Base-by-base conservation (phyloP, 2,329 filamentous ascomycete genomes). In the Pezicula radicicola region DNA sequence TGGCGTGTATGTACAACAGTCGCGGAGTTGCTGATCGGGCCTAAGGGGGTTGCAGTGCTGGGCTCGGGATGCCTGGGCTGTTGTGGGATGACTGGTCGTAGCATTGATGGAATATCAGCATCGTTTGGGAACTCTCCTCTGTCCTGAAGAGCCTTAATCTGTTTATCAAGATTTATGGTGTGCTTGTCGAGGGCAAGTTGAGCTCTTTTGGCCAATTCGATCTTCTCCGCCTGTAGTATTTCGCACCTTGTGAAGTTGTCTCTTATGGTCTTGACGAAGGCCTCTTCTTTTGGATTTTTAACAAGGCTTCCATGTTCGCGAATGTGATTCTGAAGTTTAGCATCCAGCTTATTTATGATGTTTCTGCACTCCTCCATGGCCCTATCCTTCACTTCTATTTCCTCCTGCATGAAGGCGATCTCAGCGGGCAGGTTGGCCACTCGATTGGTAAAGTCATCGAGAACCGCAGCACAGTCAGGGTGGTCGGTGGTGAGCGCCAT, bases 341-440 rank as follows among this genome's bases (percentile, higher is more conserved):
- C 78, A 64, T 95, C 89, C 58, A 86, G 84, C 53, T 87, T 84
- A 39, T 84, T 80, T 64, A 92, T 89, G 57, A 81, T 78, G 55
- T 82, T 78, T 53, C 85, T 75, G 66, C 86, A 85, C 45, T 89
- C 84, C 64, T 82, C 76, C 60, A 89, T 87, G 58, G 84, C 78
- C 46, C 81, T 79, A 67, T 95, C 89, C 69, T 92, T 93, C 66
- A 89, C 86, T 64, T 84, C 78, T 57, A 93, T 89, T 71, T 94
- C 89, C 66, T 92, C 89, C 64, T 92, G 87, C 56, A 93, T 79
- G 72, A 92, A 91, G 18, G 86, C 85, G 54, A 94, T 85, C 71
- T 94, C 89, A 57, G 89, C 87, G 55, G 89, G 89, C 27, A 93
- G 77, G 64, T 94, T 94, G 62, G 88, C 84, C 18, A 88, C 87